These are phyloP conservation scores for Penicillium sp. DNA, from an alignment of 2,329 filamentous ascomycete species.

Conservation along the genomic window DNA sequence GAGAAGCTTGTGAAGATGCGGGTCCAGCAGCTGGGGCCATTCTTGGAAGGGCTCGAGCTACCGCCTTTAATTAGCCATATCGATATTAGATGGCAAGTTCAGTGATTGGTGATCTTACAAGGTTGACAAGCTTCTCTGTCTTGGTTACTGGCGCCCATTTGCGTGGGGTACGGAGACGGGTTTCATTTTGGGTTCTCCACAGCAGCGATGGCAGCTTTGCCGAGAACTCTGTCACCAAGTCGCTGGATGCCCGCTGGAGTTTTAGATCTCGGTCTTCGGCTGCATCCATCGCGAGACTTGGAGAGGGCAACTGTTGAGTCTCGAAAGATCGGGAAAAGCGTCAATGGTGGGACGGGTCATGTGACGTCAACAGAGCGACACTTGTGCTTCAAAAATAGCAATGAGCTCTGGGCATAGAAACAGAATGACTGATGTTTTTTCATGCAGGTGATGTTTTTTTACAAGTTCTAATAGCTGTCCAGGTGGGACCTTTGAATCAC, in stretches of 20 bases:
- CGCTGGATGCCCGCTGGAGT: conserved; percentile 44
- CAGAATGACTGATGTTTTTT: not conserved
- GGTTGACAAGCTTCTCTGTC: conserved; percentile 36
- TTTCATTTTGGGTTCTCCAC: conserved; percentile 31
- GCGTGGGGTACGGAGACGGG: conserved; percentile 29
- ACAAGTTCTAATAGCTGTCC: not conserved
- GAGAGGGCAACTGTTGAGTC: conserved; percentile 5
- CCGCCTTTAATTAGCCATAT: conserved; percentile 1
- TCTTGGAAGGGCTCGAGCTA: conserved; percentile 87
- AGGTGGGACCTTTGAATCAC: not conserved
- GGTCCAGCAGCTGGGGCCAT: conserved; percentile 86
- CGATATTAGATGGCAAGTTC: conserved; percentile 1
- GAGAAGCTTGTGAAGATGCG: conserved; percentile 70
- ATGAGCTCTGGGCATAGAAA: not conserved
- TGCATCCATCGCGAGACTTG: conserved; percentile 39
- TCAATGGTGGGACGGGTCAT: conserved; percentile 24
- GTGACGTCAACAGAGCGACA: conserved; percentile 10
- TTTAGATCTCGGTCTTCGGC: conserved; percentile 43
- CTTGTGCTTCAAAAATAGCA: not conserved
- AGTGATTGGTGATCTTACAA: conserved; percentile 30
- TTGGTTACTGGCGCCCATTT: conserved; percentile 37
- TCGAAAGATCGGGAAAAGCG: conserved; percentile 17
- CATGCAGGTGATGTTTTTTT: too few species aligned
- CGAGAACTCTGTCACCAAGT: conserved; percentile 41
- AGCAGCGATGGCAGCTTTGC: conserved; percentile 41